A percentile compares a stretch with the other conserved stretches of the same genome.
phyloP scores from a whole-genome alignment of 1,284 basidiomycete species.

The Fomes fomentarius region DNA sequence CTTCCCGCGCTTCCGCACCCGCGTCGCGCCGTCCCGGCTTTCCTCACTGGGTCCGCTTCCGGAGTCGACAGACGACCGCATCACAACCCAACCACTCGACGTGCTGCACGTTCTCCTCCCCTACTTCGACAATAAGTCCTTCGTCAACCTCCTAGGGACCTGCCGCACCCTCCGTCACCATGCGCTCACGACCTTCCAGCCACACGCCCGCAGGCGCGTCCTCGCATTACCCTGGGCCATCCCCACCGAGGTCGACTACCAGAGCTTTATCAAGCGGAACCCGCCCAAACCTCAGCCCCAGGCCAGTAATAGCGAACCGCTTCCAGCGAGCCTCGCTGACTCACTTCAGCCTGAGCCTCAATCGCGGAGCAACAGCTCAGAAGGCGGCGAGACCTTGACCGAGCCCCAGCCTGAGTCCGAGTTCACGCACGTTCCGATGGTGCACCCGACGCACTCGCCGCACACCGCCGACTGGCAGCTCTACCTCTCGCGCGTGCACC shows the following conservation, averaged over 20 bases:
- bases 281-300: background rate
- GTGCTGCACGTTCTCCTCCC: constrained; percentile 28
- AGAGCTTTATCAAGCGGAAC: background rate
- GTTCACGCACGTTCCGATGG: too few species aligned
- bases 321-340: constrained; percentile 1
- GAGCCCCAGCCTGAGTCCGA: too few species aligned
- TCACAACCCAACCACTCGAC: constrained; percentile 28
- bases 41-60: background rate
- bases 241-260: constrained; percentile 24
- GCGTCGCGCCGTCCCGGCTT: constrained; percentile 15
- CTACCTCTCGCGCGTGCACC: constrained; percentile 31
- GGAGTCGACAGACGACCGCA: constrained; percentile 15
- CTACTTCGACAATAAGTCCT: constrained; percentile 25
- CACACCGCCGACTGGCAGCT: constrained; percentile 30
- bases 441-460: constrained; percentile 22
- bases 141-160: constrained; percentile 27
- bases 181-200: constrained; percentile 32
- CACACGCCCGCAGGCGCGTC: constrained; percentile 27
- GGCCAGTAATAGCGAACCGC: background rate
- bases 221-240: constrained; percentile 32
- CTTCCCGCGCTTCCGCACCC: constrained; percentile 28
- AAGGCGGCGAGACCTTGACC: too few species aligned
- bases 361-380: too few species aligned
- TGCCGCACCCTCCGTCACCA: constrained; percentile 31
- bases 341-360: too few species aligned